Conservation (phyloP, 441 rosid species). For the Jatropha podagrica region DNA sequence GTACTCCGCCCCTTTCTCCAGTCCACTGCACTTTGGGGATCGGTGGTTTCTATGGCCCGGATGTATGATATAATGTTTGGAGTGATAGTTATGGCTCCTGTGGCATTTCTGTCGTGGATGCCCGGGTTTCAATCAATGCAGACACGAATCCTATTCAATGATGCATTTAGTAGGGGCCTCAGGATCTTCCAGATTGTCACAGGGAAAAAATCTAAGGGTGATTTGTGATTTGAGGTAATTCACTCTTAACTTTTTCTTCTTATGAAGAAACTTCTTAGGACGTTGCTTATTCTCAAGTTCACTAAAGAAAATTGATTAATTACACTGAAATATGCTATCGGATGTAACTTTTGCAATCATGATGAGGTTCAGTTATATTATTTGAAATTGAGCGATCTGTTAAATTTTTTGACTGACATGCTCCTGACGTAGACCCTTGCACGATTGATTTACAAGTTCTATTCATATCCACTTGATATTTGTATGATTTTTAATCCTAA, state of each 20-base stretch:
- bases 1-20: slow-evolving; percentile 50
- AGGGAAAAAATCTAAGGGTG: slow-evolving; percentile 59
- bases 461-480: neutral
- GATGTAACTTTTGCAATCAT: neutral
- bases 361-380: neutral
- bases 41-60: slow-evolving; percentile 73
- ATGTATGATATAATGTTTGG: slow-evolving; percentile 76
- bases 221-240: slow-evolving; percentile 45
- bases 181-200: slow-evolving; percentile 85
- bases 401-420: neutral
- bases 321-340: neutral
- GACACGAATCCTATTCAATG: slow-evolving; percentile 86
- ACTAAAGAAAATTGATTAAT: neutral
- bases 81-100: slow-evolving; percentile 73
- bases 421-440: neutral
- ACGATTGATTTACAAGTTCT: neutral
- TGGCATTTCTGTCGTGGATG: slow-evolving; percentile 86
- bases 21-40: slow-evolving; percentile 46
- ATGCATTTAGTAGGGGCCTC: slow-evolving; percentile 89
- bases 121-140: slow-evolving; percentile 95
- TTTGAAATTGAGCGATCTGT: neutral
- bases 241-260: neutral
- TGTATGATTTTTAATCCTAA: neutral
- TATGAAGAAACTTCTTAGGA: neutral
- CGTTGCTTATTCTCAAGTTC: slow-evolving; percentile 1